Evolutionary conservation across 2,329 filamentous ascomycete species (phyloP).

Genomic region (Raffaelea deltoideospora): DNA sequence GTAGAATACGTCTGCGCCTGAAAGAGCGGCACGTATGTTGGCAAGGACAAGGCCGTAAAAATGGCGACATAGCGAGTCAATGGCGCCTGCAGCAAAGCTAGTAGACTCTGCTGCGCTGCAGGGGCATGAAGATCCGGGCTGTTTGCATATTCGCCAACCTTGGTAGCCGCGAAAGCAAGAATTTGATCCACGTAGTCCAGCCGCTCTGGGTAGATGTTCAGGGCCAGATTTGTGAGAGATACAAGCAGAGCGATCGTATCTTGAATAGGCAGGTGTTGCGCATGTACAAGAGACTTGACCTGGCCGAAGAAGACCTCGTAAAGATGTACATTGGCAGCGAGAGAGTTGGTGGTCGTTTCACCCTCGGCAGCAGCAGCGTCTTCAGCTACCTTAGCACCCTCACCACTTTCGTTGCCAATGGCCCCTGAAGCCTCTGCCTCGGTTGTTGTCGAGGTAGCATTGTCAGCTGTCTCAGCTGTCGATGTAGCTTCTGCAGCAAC

Average conservation of each 20-base stretch:
- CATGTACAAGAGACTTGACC: conserved; percentile 83
- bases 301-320: conserved; percentile 98
- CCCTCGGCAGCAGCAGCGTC: no score
- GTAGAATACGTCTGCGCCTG: conserved; percentile 89
- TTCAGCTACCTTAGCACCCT: no score
- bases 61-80: conserved; percentile 82
- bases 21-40: conserved; percentile 79
- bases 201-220: conserved; percentile 88
- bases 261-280: conserved; percentile 79
- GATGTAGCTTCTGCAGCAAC: conserved; percentile 19
- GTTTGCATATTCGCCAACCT: conserved; percentile 79
- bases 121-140: conserved; percentile 89
- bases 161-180: conserved; percentile 71
- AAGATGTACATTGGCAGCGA: conserved; percentile 67
- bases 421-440: conserved; percentile 32
- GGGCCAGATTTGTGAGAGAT: conserved; percentile 81
- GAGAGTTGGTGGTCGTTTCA: no score
- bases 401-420: conserved; percentile 22
- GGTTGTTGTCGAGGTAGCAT: conserved; percentile 24
- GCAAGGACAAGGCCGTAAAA: conserved; percentile 89
- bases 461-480: conserved; percentile 14
- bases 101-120: conserved; percentile 72
- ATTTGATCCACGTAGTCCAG: conserved; percentile 95
- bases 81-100: conserved; percentile 80
- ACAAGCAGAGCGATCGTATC: conserved; percentile 88